Percentiles rank a stretch among this genome's conserved stretches.
Evolutionary conservation across 1,139 yeast genomes (phyloP).

Genomic region (Saccharomycopsis hybrid): DNA sequence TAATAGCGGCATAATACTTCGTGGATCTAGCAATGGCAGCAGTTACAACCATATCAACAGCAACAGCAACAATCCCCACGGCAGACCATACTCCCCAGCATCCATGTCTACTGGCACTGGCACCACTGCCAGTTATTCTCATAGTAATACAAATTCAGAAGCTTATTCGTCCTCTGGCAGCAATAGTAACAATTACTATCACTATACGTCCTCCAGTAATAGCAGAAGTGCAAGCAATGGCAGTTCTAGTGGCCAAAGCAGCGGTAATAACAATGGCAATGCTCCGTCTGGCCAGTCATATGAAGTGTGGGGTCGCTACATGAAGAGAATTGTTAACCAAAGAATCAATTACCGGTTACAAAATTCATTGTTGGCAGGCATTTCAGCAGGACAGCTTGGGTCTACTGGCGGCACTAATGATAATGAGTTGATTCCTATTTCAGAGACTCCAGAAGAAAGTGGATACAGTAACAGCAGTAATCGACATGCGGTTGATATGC

Average conservation of each 20-base stretch:
- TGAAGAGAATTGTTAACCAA: constrained; percentile 18
- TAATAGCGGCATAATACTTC: no score
- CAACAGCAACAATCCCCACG: no score
- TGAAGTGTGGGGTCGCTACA: constrained; percentile 20
- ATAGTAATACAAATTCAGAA: neutral
- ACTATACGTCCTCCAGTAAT: neutral
- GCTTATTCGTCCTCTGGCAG: constrained; percentile 1
- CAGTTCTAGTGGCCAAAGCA: neutral
- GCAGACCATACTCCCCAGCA: no score
- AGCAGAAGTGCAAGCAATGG: neutral
- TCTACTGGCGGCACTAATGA: neutral
- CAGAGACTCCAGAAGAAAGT: neutral
- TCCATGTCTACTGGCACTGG: no score
- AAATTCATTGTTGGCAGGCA: constrained; percentile 6
- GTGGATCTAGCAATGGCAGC: no score
- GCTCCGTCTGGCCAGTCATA: neutral
- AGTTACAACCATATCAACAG: no score
- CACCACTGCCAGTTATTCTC: no score
- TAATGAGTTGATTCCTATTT: neutral
- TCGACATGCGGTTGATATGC: neutral
- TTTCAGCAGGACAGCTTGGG: no score
- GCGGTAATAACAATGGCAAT: neutral
- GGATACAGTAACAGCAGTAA: neutral
- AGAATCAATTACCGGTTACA: constrained; percentile 18
- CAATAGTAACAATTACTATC: neutral